A percentile compares a stretch with the other conserved stretches of the same genome.
Evolutionary conservation across 208 protist species (phyloP).

Genomic region (Trypanosoma theileri): DNA sequence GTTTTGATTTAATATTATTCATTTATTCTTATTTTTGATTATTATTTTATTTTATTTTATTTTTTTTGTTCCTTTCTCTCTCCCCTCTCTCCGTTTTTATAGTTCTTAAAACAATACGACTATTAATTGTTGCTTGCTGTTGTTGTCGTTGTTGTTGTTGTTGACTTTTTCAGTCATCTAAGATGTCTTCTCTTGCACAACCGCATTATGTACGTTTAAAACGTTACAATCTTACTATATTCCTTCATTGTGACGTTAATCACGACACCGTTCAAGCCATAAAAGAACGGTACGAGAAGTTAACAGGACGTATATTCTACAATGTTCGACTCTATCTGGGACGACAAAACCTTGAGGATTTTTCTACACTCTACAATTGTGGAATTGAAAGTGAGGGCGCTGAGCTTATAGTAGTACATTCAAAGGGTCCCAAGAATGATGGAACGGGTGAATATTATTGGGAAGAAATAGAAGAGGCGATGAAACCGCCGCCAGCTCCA

Average conservation of each 20-base stretch:
- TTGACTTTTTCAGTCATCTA: conserved; percentile 7
- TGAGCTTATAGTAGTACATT: conserved; percentile 80
- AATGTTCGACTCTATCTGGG: conserved; percentile 73
- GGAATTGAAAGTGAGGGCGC: conserved; percentile 78
- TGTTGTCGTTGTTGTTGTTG: not conserved
- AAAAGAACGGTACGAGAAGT: conserved; percentile 87
- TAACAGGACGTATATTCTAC: conserved; percentile 80
- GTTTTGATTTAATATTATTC: not conserved
- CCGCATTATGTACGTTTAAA: conserved; percentile 81
- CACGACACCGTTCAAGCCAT: conserved; percentile 90
- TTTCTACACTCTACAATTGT: conserved; percentile 74
- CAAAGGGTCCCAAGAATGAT: conserved; percentile 59
- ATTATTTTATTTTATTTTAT: not conserved
- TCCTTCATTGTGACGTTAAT: conserved; percentile 89
- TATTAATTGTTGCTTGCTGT: too few relatives aligned
- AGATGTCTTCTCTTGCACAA: conserved; percentile 32
- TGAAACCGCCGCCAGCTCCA: conserved; percentile 24
- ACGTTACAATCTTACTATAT: conserved; percentile 80
- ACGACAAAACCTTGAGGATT: conserved; percentile 76
- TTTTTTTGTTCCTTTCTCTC: too few relatives aligned
- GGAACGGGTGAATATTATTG: conserved; percentile 57
- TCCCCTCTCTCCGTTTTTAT: too few relatives aligned
- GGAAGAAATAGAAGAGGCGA: conserved; percentile 77
- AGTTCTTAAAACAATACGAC: too few relatives aligned
- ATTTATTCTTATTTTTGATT: not conserved